A percentile compares a stretch with the other conserved stretches of the same genome.
phyloP scores from a whole-genome alignment of 1,284 basidiomycete genomes.

The Porogramme epimiltina region DNA sequence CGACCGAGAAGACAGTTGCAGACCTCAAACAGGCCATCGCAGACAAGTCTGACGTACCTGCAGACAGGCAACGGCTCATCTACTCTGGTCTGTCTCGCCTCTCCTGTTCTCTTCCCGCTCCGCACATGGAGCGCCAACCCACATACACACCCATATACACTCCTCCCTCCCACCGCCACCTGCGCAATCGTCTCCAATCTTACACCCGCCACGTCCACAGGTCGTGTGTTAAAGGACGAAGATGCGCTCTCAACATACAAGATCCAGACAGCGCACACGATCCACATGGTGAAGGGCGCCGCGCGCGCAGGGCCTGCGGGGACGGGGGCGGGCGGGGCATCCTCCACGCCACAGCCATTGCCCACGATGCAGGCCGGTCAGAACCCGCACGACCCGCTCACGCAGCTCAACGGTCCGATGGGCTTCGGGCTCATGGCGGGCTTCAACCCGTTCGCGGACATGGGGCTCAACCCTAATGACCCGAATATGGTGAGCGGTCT shows the following conservation, averaged over 20 bases:
- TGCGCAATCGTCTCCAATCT: background rate
- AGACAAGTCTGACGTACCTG: slow-evolving; percentile 81
- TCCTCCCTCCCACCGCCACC: background rate
- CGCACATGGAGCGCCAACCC: background rate
- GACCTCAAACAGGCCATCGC: slow-evolving; percentile 89
- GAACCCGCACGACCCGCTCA: slow-evolving; percentile 79
- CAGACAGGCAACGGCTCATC: slow-evolving; percentile 83
- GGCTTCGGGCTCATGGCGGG: slow-evolving; percentile 77
- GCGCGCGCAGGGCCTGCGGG: slow-evolving; percentile 49
- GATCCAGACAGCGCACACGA: slow-evolving; percentile 84
- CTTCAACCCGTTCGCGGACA: slow-evolving; percentile 85
- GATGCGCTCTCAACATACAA: slow-evolving; percentile 84
- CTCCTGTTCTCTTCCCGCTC: background rate
- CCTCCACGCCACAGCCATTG: slow-evolving; percentile 44
- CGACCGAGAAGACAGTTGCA: slow-evolving; percentile 75
- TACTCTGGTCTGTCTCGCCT: slow-evolving; percentile 71
- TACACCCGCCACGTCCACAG: slow-evolving; percentile 34
- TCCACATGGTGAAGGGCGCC: slow-evolving; percentile 92
- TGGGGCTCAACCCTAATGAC: slow-evolving; percentile 86
- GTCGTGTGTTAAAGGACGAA: slow-evolving; percentile 83
- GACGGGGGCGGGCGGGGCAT: slow-evolving; percentile 1
- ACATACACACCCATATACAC: background rate
- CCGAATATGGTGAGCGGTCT: slow-evolving; percentile 77
- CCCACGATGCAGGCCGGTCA: slow-evolving; percentile 85
- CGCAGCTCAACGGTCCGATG: slow-evolving; percentile 69